Evolutionary conservation across 805 yeast genomes (phyloP).

Genomic region (Schizosaccharomyces cryophilus): DNA sequence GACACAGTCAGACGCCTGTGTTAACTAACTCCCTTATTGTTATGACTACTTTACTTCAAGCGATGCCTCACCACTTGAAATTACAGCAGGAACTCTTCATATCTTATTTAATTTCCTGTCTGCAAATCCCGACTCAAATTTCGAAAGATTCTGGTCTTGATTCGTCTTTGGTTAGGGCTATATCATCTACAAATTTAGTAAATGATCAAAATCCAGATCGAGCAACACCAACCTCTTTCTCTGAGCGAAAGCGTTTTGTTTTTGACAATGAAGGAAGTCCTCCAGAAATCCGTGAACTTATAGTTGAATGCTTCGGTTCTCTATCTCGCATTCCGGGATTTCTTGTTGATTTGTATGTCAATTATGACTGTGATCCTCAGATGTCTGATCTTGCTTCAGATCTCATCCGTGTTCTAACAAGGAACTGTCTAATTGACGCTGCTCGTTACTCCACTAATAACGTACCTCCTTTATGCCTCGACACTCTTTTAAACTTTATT

Average conservation of each 20-base stretch:
- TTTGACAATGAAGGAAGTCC: slow-evolving; percentile 4
- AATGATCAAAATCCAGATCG: slow-evolving; percentile 21
- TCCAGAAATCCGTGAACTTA: slow-evolving; percentile 34
- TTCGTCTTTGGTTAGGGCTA: slow-evolving; percentile 17
- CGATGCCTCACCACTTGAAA: slow-evolving; percentile 39
- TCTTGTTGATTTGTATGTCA: slow-evolving; percentile 51
- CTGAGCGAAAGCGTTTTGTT: background rate
- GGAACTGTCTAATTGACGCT: slow-evolving; percentile 10
- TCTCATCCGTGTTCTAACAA: slow-evolving; percentile 44
- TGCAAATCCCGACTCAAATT: slow-evolving; percentile 24
- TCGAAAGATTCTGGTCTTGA: slow-evolving; percentile 18
- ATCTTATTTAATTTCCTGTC: slow-evolving; percentile 16
- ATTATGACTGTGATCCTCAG: slow-evolving; percentile 77
- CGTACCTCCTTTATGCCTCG: slow-evolving; percentile 84
- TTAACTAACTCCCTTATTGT: slow-evolving; percentile 54
- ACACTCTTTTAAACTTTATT: slow-evolving; percentile 42
- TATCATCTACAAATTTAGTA: slow-evolving; percentile 15
- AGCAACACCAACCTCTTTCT: slow-evolving; percentile 8
- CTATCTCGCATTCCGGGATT: slow-evolving; percentile 39
- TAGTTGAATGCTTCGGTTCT: slow-evolving; percentile 59
- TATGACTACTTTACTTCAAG: slow-evolving; percentile 44
- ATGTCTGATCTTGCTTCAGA: slow-evolving; percentile 51
- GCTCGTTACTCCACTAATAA: slow-evolving; percentile 13
- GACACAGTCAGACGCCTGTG: slow-evolving; percentile 46
- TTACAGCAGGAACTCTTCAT: slow-evolving; percentile 46